These are phyloP conservation scores for Xylaria bambusicola DNA, from an alignment of 495 filamentous ascomycete genomes.

Conservation along the genomic window DNA sequence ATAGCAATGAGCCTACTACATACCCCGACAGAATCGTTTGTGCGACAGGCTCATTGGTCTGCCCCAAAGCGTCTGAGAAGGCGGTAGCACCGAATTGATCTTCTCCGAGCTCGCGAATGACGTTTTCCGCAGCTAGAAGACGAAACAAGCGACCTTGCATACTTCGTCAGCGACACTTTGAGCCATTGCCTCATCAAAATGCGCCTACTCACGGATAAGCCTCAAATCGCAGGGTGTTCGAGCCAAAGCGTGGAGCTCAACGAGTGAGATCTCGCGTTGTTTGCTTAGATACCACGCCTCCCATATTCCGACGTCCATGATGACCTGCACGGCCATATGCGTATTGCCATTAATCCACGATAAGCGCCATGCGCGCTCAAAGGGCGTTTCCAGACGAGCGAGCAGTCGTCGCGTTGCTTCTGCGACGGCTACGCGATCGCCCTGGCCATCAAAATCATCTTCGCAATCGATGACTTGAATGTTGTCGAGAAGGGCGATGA, in stretches of 20 bases:
- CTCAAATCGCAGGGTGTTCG: conserved; percentile 11
- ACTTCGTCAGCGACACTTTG: background rate
- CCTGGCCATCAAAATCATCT: background rate
- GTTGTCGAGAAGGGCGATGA: conserved; percentile 4
- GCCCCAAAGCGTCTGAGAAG: conserved; percentile 11
- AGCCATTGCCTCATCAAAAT: background rate
- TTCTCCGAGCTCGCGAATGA: conserved; percentile 17
- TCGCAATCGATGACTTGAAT: background rate
- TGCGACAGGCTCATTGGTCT: background rate
- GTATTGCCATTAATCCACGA: conserved; percentile 10
- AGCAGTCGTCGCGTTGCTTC: conserved; percentile 15
- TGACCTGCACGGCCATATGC: conserved; percentile 3
- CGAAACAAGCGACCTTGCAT: conserved; percentile 17
- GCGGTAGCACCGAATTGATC: conserved; percentile 14
- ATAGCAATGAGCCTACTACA: background rate
- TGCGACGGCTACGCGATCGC: background rate
- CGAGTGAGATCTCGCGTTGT: conserved; percentile 7
- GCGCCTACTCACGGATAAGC: conserved; percentile 12
- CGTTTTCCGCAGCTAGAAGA: conserved; percentile 7
- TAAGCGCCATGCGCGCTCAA: conserved; percentile 9
- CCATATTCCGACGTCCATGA: conserved; percentile 19
- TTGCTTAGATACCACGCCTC: conserved; percentile 13
- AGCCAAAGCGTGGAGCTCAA: conserved; percentile 13
- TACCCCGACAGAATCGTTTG: conserved; percentile 11
- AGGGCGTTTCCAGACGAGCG: conserved; percentile 14